phyloP scores from a whole-genome alignment of 2,329 filamentous ascomycete genomes.

The Pseudogymnoascus pannorum region DNA sequence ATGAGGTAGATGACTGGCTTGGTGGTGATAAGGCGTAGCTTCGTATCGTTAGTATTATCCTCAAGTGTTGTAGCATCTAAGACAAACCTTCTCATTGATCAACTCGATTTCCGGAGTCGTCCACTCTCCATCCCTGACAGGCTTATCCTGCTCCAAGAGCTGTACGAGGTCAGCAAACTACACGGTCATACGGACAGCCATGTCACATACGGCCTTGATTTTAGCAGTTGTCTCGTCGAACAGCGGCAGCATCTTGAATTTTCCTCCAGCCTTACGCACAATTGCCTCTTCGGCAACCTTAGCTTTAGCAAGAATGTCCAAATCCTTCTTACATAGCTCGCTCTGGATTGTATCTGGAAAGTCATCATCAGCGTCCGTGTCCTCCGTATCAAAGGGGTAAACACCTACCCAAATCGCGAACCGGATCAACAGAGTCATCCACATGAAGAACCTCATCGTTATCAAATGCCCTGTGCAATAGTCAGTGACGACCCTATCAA shows the following conservation, averaged over 20 bases:
- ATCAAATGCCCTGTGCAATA: conserved; percentile 32
- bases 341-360: conserved; percentile 32
- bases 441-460: conserved; percentile 40
- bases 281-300: conserved; percentile 35
- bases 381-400: neutral
- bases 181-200: neutral
- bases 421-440: conserved; percentile 40
- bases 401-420: conserved; percentile 35
- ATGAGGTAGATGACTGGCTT: conserved; percentile 40
- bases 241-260: conserved; percentile 40
- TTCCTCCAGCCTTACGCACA: conserved; percentile 37
- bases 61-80: neutral
- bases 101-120: conserved; percentile 36
- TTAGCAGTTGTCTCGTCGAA: conserved; percentile 38
- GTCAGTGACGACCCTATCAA: neutral
- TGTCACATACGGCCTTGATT: conserved; percentile 28
- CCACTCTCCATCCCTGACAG: conserved; percentile 37
- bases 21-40: conserved; percentile 36
- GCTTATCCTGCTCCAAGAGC: conserved; percentile 35
- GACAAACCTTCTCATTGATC: conserved; percentile 38
- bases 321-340: conserved; percentile 37
- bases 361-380: conserved; percentile 14
- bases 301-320: conserved; percentile 34
- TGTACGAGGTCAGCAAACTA: conserved; percentile 13
- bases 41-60: neutral